Base-by-base conservation (phyloP, 1,284 basidiomycete genomes). In the Trichosporon sp. region DNA sequence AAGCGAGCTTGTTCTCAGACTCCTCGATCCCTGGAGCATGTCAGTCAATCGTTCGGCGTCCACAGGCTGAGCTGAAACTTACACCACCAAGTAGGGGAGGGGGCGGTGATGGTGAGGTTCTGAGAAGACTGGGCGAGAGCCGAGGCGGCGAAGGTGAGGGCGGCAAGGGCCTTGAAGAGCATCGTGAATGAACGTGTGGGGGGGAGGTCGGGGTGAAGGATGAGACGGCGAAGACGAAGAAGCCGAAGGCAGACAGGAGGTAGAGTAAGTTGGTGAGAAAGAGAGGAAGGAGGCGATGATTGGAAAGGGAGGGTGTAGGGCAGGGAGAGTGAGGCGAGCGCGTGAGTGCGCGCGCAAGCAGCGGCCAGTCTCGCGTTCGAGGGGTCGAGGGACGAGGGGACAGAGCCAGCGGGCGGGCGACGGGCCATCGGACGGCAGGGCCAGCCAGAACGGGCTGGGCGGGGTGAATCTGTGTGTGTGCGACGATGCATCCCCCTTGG, bases 111-210 rank as follows among this genome's bases (percentile, higher is more conserved):
- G 32, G 32, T 16, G 32, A 63, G 14, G 59, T 63, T 35, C 16
- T 32, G 31, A 14, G 19, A 26, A 16, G 59, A 12, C 59, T 63
- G 59, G 31, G 59, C 59, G 59, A 63, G 59, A 14, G 59, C 59
- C 59, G 59, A 63, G 59, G 59, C 59, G 59, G 59, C 59, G 59
- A 63, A 14, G 31, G 59, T 63, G 59, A 63, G 7, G 32, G 59
- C 59, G 59, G 59, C 59, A 31, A 63, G 59, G 21, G 59, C 31
- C 59, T 63, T 63, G 59, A 32, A 32, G 59, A 63, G 59, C 59
- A 63, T 63, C 59, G 59, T 63, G 59, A 63, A 63, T 35, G 59
- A 63, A 63, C 32, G 59, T 63, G 32, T 31, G 32, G 59, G 59
- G 14, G 59, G 59, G 32, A 26, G 26, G 26, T 26, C 26, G 26